Base-by-base conservation (phyloP, 345 rosid species). In the Euphorbia pulcherrima region DNA sequence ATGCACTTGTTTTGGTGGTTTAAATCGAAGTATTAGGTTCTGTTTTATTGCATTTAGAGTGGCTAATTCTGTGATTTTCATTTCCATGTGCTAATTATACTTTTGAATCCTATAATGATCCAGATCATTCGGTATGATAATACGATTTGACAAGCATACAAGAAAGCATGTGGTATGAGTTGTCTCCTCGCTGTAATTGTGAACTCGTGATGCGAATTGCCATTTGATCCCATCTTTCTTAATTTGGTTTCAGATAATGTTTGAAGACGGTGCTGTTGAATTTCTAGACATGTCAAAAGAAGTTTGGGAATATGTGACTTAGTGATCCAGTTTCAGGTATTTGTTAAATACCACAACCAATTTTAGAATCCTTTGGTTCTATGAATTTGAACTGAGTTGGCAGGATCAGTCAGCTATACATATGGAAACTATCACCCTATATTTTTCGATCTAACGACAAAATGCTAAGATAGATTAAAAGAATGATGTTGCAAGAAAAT, bases 121-220 rank as follows among this genome's bases (percentile, higher is more conserved):
- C 83, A 94, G 98, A 74, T 66, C 73, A 73, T 87, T 86, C 64
- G 90, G 97, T 63, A 85, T 85, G 47, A 82, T 94, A 54, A 82
- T 71, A 67, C 83, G 81, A 66, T 91, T 82, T 50, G 87, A 88
- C 77, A 81, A 78, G 75, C 71, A 74, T 72, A 72, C 95, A 27
- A 79, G 87, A 71, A 84, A 80, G 67, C 96, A 88, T 69, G 52
- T 77, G 74, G 99, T 90, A 86, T 68, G 86, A 72, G 14, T 16
- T 50, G 18, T 14, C n/a, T 18, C 23, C 57, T 59, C 21, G 70
- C 47, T 72, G 37, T 64, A 30, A n/a, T 37, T n/a, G 58, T 21
- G 28, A 26, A 30, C 13, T 37, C 17, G 58, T 21, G 28, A 26
- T 33, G 50, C 33, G 46, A 58, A 39, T 60, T 26, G 46, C 17